Evolutionary conservation across 2,329 filamentous ascomycete species (phyloP), one percentile per base, ranked within the genome.

Genomic region (Aureobasidium sp.): DNA sequence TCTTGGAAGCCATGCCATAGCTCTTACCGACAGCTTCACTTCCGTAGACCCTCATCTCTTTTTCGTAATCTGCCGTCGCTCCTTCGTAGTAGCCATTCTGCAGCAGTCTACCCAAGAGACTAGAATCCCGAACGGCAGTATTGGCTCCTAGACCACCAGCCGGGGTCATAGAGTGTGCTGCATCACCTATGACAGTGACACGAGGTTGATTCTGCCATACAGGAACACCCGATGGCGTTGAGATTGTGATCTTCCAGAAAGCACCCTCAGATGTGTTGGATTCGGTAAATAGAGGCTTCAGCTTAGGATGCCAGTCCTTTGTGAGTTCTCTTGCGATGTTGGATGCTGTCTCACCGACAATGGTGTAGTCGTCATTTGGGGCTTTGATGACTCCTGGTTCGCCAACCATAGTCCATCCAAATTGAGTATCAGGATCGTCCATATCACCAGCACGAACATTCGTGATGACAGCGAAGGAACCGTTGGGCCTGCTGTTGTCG

Each of bases 201-300:
- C 83, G 76, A 0, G 80, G 77, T 59, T 84, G 78, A 48, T 83
- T 86, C 9, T 73, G 66, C 85, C 85, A 87, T 49, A 81, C 76
- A 0, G 85, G 84, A 0, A 87, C 82, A 1, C 84, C 83, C 0
- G 75, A 75, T 0, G 84, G 84, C 0, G 77, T 79, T 0, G 83
- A 85, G 65, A 82, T 86, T 2, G 84, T 86, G 53, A 87, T 86
- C 66, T 85, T 87, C 82, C 83, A 86, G 65, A 87, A 87, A 0
- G 85, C 84, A 0, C 84, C 81, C 64, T 87, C 82, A 0, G 71
- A 64, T 61, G 79, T 80, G 5, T 74, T 69, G 81, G 86, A 85
- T 39, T 84, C 66, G 6, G 85, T 82, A 62, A 87, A 81, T 0
- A 87, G 70, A 1, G 82, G 77, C 68, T 76, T 79, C 49, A 87